A percentile compares a stretch with the other conserved stretches of the same genome.
Evolutionary conservation across 768 basidiomycete genomes (phyloP).

Genomic region (Podaxis sp.): DNA sequence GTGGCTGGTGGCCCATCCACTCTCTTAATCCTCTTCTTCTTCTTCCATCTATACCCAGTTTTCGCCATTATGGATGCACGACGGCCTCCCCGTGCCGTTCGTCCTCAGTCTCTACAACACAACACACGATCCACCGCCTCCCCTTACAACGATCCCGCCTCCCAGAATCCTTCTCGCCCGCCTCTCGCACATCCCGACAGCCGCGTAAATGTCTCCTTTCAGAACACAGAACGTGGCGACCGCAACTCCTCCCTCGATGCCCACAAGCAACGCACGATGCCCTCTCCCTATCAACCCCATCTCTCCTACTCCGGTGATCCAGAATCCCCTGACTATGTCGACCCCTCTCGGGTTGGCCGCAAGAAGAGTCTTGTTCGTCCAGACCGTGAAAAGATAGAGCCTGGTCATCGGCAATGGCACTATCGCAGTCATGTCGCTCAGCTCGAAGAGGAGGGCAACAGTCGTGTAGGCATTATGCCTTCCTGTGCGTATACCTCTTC

Average conservation of each 20-base stretch:
- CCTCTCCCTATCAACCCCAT: slow-evolving; percentile 42
- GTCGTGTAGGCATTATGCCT: slow-evolving; percentile 69
- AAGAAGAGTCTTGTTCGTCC: slow-evolving; percentile 93
- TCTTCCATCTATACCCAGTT: slow-evolving; percentile 10
- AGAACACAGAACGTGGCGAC: slow-evolving; percentile 68
- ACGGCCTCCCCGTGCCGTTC: slow-evolving; percentile 55
- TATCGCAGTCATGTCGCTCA: slow-evolving; percentile 87
- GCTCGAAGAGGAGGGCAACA: slow-evolving; percentile 66
- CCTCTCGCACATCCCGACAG: slow-evolving; percentile 34
- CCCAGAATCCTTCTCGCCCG: slow-evolving; percentile 25
- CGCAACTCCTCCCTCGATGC: slow-evolving; percentile 57
- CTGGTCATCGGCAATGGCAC: slow-evolving; percentile 91
- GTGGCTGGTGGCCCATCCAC: slow-evolving; percentile 15
- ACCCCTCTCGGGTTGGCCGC: slow-evolving; percentile 57
- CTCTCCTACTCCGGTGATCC: slow-evolving; percentile 31
- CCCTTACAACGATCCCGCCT: slow-evolving; percentile 32
- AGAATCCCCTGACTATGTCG: slow-evolving; percentile 41
- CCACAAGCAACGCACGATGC: slow-evolving; percentile 48
- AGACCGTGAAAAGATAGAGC: slow-evolving; percentile 95
- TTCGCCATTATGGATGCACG: slow-evolving; percentile 32
- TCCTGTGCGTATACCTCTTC: slow-evolving; percentile 62
- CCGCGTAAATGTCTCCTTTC: slow-evolving; percentile 62
- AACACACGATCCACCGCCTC: slow-evolving; percentile 36
- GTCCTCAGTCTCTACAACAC: slow-evolving; percentile 43
- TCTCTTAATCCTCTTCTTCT: slow-evolving; percentile 13